Base-by-base conservation (phyloP, 2,329 filamentous ascomycete genomes). In the Pseudogymnoascus sp. region DNA sequence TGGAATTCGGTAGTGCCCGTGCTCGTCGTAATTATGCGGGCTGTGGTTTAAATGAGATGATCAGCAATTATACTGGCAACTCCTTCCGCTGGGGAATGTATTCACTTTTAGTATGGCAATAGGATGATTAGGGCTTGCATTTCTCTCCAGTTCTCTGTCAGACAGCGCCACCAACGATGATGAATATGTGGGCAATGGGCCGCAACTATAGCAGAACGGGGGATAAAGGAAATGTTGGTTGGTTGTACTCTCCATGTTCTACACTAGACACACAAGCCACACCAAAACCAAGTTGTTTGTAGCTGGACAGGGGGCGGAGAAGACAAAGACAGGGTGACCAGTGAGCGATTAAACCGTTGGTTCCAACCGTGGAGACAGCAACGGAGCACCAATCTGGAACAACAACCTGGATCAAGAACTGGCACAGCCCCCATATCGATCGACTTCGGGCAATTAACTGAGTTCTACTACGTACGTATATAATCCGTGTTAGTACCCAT, bases 41-140 rank as follows among this genome's bases (percentile, higher is more conserved):
- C 23, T 49, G 23, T 49, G 28, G 42, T 49, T 28, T n/a, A 49
- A 49, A 49, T 49, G 23, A 49, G 43, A 49, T 49, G 43, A 49
- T 49, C 43, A 49, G 43, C 43, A 42, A 28, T 9, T n/a, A 23
- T 28, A 23, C 14, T 3, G 1, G 12, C 16, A 28, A 23, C 5
- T 14, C 9, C 23, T 5, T 2, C 21, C 38, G 23, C 23, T 7
- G n/a, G 43, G 23, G 23, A 23, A 28, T 25, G 43, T 49, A 49
- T 49, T 49, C 43, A 49, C 43, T 49, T 49, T 49, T 28, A 49
- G 43, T 49, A 49, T 49, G 8, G 23, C 21, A 28, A 23, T 14
- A 49, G 23, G 23, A 28, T 49, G 23, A 28, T 49, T 28, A 49
- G 21, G 43, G 23, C 28, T 49, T 49, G 28, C 16, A 43, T 40